Evolutionary conservation across 495 filamentous ascomycete species (phyloP).

Genomic region (Hypoxylon rickii): DNA sequence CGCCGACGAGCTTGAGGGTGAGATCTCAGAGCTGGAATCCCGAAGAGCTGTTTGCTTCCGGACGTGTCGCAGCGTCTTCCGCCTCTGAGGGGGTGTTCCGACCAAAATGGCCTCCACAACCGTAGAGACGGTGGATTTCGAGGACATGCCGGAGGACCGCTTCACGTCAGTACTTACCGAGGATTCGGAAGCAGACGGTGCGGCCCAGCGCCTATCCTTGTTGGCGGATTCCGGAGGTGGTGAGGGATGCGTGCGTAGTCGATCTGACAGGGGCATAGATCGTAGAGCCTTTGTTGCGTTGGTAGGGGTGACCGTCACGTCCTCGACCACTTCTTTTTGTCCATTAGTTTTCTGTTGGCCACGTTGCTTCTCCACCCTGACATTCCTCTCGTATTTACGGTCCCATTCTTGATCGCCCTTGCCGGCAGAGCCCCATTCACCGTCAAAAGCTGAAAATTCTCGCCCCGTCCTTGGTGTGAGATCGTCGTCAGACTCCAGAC

Average conservation of each 20-base stretch:
- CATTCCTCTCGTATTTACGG: constrained; percentile 60
- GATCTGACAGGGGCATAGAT: constrained; percentile 53
- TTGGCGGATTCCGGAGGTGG: constrained; percentile 36
- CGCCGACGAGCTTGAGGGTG: constrained; percentile 52
- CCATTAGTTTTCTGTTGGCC: constrained; percentile 38
- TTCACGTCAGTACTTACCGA: constrained; percentile 52
- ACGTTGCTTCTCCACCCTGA: constrained; percentile 57
- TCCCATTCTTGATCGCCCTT: constrained; percentile 60
- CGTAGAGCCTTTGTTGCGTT: constrained; percentile 55
- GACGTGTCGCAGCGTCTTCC: constrained; percentile 68
- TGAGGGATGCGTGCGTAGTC: constrained; percentile 46
- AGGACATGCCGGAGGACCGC: constrained; percentile 66
- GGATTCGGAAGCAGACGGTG: constrained; percentile 46
- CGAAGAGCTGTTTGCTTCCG: constrained; percentile 61
- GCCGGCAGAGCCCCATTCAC: constrained; percentile 50
- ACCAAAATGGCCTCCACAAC: constrained; percentile 73
- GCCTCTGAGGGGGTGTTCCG: constrained; percentile 60
- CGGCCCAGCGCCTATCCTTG: constrained; percentile 36
- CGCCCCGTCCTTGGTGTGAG: constrained; percentile 43
- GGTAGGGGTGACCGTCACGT: constrained; percentile 52
- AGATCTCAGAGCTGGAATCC: constrained; percentile 59
- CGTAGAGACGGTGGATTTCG: constrained; percentile 64
- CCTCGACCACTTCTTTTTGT: constrained; percentile 49
- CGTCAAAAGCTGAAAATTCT: constrained; percentile 54
- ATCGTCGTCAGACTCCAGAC: constrained; percentile 49